Base-by-base conservation (phyloP, 169 alveolate species). In the Plasmodium vinckei region DNA sequence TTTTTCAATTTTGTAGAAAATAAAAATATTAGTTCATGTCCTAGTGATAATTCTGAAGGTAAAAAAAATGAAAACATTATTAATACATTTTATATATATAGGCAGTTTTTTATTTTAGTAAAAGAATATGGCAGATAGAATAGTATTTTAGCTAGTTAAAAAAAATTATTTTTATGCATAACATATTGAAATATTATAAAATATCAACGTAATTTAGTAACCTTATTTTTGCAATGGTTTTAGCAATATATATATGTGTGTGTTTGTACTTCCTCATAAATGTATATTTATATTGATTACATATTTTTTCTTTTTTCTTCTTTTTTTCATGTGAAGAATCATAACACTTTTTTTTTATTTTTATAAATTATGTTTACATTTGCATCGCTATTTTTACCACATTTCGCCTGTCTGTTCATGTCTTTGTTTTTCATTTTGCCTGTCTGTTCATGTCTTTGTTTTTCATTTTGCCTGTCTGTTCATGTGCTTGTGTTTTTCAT, bases 1-100 rank as follows among this genome's bases (percentile, higher is more conserved):
- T 17, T 1, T 54, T 33, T 19, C 17, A 9, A 47, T n/a, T 42
- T 54, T 27, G 19, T 25, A 75, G 88, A 75, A 56, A 73, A 75
- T 42, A 73, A 75, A 63, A 75, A 75, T 25, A 61, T 61, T 44
- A 75, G 77, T 56, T 60, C 88, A 23, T 64, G 23, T 44, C 73
- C 61, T 13, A 75, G 88, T 47, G 88, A 75, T n/a, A 67, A 75
- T 27, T 56, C 75, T 10, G 88, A 75, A 75, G 88, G 88, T 75
- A 75, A 23, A 39, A 44, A 60, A 75, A 46, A 15, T 42, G 60
- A 61, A 73, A 21, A 54, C 23, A 23, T 21, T 5, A 33, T 33
- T 33, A 27, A 33, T 33, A 5, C 0, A 33, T 33, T 33, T 33
- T 33, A 33, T 33, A 33, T 5, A 33, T 33, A 33, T 33, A 33